Percentiles rank a stretch among this genome's conserved stretches.
phyloP scores from a whole-genome alignment of 1,284 basidiomycete species.

The Puccinia horiana region DNA sequence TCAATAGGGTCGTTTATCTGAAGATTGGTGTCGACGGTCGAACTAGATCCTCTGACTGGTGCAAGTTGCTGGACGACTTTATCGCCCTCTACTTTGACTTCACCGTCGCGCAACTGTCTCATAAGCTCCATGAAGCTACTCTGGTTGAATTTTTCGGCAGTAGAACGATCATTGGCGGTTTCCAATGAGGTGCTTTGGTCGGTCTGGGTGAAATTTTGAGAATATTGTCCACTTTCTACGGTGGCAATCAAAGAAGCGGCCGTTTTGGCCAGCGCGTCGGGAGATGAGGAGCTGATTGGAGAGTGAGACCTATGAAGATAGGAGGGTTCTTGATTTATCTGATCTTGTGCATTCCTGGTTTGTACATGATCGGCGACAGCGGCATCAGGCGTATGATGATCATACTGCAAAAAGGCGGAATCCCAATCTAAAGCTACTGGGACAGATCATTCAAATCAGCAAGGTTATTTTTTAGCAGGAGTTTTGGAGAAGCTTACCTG shows the following conservation, averaged over 20 bases:
- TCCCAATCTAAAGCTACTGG: neutral
- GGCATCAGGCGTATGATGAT: neutral
- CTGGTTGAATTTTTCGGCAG: constrained; percentile 81
- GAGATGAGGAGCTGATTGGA: constrained; percentile 21
- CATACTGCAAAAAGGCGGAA: constrained; percentile 21
- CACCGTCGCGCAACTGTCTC: constrained; percentile 77
- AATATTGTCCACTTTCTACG: neutral
- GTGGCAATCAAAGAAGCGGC: constrained; percentile 21
- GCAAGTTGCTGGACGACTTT: constrained; percentile 66
- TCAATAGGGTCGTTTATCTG: constrained; percentile 58
- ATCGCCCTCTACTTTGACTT: constrained; percentile 79
- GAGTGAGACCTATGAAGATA: neutral
- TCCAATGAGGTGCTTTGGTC: neutral
- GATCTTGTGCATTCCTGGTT: neutral
- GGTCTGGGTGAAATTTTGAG: neutral
- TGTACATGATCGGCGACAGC: neutral
- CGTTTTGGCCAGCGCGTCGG: constrained; percentile 22
- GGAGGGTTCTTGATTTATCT: neutral
- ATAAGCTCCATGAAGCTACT: constrained; percentile 85
- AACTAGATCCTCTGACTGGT: constrained; percentile 57
- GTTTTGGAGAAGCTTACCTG: neutral
- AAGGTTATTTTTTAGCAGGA: neutral
- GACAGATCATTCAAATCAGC: neutral
- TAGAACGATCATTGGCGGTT: constrained; percentile 14
- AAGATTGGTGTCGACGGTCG: constrained; percentile 53